Evolutionary conservation across 345 rosid species (phyloP).

Genomic region (Eucalyptus cloeziana): DNA sequence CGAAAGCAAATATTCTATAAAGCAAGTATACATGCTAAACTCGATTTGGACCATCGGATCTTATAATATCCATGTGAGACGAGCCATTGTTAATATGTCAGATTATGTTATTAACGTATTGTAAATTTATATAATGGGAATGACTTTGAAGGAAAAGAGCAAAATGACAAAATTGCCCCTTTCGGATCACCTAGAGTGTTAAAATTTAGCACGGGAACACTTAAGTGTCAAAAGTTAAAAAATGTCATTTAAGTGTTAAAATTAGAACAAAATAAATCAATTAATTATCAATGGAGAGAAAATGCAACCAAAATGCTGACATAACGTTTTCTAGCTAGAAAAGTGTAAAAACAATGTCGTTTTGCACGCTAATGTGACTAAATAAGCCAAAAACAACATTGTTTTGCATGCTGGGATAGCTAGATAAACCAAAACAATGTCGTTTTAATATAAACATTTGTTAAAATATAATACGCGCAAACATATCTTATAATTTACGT

Average conservation of each 20-base stretch:
- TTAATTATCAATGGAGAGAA: too few species aligned
- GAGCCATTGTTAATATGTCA: background rate
- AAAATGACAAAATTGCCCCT: background rate
- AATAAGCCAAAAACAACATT: fast-evolving
- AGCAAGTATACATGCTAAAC: background rate
- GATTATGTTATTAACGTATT: background rate
- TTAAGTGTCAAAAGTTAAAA: fast-evolving
- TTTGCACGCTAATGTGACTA: fast-evolving
- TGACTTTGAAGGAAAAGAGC: background rate
- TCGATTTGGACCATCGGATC: background rate
- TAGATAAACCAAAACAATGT: fast-evolving
- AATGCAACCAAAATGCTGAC: fast-evolving
- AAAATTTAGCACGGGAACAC: fast-evolving
- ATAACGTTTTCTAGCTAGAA: too few species aligned
- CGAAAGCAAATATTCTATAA: background rate
- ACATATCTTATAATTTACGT: fast-evolving
- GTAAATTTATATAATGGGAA: background rate
- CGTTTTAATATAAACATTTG: too few species aligned
- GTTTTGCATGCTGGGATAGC: fast-evolving
- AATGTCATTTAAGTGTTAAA: fast-evolving
- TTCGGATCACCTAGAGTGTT: fast-evolving
- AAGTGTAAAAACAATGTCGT: fast-evolving
- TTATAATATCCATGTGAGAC: background rate
- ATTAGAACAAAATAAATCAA: fast-evolving
- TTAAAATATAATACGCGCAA: fast-evolving